A percentile compares a stretch with the other conserved stretches of the same genome.
These are phyloP conservation scores for Penicillium fimorum DNA, from an alignment of 495 filamentous ascomycete genomes.

Conservation along the genomic window DNA sequence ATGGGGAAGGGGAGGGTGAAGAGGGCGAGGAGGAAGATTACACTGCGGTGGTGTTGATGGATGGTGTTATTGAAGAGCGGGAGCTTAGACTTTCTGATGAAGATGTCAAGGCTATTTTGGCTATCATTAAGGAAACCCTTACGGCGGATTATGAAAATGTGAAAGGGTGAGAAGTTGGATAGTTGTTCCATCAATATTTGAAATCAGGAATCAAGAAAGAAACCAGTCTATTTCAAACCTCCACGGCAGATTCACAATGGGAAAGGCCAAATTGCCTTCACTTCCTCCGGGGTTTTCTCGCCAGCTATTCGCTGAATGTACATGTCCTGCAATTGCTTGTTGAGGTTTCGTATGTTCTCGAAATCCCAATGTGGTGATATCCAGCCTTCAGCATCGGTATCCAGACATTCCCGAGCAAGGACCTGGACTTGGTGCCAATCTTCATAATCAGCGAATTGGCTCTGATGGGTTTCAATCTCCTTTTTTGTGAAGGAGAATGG, in stretches of 20 bases:
- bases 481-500: background rate
- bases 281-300: background rate
- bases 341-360: background rate
- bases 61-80: conserved; percentile 46
- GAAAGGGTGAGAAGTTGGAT: conserved; percentile 3
- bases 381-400: too few relatives aligned
- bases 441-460: background rate
- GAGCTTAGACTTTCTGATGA: conserved; percentile 40
- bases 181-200: background rate
- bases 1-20: conserved; percentile 20
- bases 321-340: background rate
- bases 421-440: background rate
- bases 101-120: conserved; percentile 35
- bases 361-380: background rate
- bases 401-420: background rate
- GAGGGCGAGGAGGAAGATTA: conserved; percentile 35
- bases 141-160: conserved; percentile 20
- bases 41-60: conserved; percentile 39
- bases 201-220: background rate
- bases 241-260: background rate
- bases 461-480: background rate
- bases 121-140: conserved; percentile 39
- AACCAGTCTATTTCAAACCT: background rate
- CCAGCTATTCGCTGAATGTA: background rate
- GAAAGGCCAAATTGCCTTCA: background rate